phyloP scores from a whole-genome alignment of 176 grass and related monocot species.

The Musa schizocarpa region DNA sequence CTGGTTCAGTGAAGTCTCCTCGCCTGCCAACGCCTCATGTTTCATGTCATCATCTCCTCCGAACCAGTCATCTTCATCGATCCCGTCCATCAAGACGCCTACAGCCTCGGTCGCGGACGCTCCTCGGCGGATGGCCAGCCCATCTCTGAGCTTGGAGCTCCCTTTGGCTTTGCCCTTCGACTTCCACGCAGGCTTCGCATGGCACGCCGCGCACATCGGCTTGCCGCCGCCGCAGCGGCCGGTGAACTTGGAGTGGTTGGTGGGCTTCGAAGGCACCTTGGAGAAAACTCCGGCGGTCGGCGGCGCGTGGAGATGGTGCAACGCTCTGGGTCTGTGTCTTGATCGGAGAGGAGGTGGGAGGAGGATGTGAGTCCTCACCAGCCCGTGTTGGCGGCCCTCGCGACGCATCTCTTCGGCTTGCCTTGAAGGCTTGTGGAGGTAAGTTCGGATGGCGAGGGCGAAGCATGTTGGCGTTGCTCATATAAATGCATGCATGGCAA shows the following conservation, averaged over 20 bases:
- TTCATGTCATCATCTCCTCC: no score
- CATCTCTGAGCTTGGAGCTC: neutral
- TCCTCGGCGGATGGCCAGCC: neutral
- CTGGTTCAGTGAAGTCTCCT: neutral
- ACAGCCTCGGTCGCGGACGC: neutral
- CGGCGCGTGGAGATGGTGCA: neutral
- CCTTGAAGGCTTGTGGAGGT: no score
- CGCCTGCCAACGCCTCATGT: no score
- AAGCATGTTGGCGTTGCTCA: no score
- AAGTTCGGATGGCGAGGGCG: no score
- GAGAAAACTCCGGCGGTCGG: neutral
- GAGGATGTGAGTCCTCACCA: neutral
- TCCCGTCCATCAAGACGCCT: neutral
- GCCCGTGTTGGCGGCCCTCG: neutral
- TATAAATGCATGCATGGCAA: no score
- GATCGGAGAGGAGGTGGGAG: neutral
- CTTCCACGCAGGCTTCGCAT: neutral
- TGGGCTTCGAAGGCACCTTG: neutral
- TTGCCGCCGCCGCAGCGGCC: neutral
- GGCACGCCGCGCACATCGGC: neutral
- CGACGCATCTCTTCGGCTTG: no score
- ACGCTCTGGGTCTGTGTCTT: neutral
- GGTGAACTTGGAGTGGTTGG: constrained; percentile 5
- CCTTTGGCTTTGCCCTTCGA: neutral
- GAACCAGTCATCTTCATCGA: neutral